Evolutionary conservation across 805 yeast genomes (phyloP).

Genomic region (Wickerhamomyces hampshirensis): DNA sequence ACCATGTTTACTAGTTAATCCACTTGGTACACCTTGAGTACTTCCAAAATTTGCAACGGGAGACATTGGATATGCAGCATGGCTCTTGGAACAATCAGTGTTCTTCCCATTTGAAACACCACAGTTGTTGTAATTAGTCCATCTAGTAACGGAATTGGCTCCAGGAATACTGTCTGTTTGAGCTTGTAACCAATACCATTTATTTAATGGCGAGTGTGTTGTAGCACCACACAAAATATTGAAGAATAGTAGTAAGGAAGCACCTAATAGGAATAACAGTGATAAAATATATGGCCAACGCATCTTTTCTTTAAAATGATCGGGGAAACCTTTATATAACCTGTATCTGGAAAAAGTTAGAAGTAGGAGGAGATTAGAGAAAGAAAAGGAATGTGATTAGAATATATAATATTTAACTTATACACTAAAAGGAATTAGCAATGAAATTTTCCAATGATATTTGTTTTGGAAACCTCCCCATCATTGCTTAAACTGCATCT

Average conservation of each 20-base stretch:
- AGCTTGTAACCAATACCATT: conserved; percentile 78
- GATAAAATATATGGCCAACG: conserved; percentile 27
- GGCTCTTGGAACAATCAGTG: conserved; percentile 44
- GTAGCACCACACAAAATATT: conserved; percentile 63
- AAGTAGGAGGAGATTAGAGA: too few species aligned
- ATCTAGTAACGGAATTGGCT: conserved; percentile 47
- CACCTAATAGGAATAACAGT: conserved; percentile 36
- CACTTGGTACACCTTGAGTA: conserved; percentile 45
- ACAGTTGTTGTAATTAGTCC: conserved; percentile 77
- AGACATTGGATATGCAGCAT: conserved; percentile 81
- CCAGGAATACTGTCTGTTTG: conserved; percentile 49
- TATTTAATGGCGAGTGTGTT: conserved; percentile 46
- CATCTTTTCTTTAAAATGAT: conserved; percentile 19
- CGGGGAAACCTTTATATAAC: too few species aligned
- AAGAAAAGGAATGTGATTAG: too few species aligned
- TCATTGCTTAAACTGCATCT: too few species aligned
- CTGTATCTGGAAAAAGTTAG: too few species aligned
- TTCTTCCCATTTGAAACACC: conserved; percentile 40
- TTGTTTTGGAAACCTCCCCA: too few species aligned
- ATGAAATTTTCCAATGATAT: too few species aligned
- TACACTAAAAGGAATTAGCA: too few species aligned
- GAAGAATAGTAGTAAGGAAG: conserved; percentile 53
- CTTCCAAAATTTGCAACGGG: conserved; percentile 72
- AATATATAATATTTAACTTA: too few species aligned
- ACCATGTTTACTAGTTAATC: conserved; percentile 43